Evolutionary conservation across 2,329 filamentous ascomycete genomes (phyloP).

Genomic region (Phialemoniopsis sp.): DNA sequence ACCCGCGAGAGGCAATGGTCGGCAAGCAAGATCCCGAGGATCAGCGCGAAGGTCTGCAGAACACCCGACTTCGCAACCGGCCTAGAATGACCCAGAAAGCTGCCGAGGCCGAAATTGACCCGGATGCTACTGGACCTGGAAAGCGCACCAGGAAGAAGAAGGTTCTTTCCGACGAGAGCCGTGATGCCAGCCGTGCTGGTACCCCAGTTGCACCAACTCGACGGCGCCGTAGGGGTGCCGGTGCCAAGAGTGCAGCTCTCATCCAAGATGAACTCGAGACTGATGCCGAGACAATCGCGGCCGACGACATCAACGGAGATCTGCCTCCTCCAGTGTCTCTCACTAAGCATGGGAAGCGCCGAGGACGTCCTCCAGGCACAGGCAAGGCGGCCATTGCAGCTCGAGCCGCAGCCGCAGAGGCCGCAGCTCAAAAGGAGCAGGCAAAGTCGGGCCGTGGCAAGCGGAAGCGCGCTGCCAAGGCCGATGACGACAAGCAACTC

Average conservation of each 20-base stretch:
- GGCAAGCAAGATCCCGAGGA: constrained; percentile 55
- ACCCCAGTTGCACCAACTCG: constrained; percentile 34
- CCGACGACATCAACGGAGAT: not conserved
- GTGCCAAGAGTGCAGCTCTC: constrained; percentile 5
- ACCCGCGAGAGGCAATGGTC: constrained; percentile 51
- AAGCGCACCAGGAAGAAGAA: constrained; percentile 52
- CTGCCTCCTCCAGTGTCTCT: no score
- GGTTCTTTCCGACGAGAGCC: constrained; percentile 45
- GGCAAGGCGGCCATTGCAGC: not conserved
- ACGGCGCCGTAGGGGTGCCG: constrained; percentile 4
- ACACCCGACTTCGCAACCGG: constrained; percentile 51
- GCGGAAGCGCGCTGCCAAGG: constrained; percentile 5
- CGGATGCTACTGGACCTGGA: constrained; percentile 36
- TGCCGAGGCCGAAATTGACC: constrained; percentile 43
- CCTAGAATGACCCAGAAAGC: constrained; percentile 55
- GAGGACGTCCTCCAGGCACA: not conserved
- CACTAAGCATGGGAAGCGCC: no score
- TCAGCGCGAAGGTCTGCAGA: constrained; percentile 51
- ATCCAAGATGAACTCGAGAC: constrained; percentile 1
- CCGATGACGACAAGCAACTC: not conserved
- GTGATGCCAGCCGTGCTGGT: constrained; percentile 45
- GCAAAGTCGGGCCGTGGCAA: not conserved
- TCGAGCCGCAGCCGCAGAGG: not conserved
- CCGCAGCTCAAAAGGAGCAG: constrained; percentile 1
- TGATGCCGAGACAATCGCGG: constrained; percentile 1